These are phyloP conservation scores for Colletotrichum zoysiae DNA, from an alignment of 2,329 filamentous ascomycete species.

Conservation along the genomic window DNA sequence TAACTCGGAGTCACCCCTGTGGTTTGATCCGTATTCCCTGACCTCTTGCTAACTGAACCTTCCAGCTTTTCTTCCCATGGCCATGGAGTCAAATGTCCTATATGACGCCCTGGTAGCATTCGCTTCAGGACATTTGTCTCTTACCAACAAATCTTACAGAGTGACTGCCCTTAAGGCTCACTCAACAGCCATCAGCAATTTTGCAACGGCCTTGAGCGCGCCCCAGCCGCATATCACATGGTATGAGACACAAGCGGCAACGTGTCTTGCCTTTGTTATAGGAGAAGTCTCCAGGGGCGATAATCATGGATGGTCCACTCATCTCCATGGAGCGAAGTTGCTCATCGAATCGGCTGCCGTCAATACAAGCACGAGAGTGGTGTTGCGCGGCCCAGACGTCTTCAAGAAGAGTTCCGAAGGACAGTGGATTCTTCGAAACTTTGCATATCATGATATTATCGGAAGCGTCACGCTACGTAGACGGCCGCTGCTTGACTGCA, in stretches of 20 bases:
- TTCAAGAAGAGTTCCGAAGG: conserved; percentile 40
- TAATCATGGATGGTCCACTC: conserved; percentile 30
- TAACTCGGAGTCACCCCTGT: no score
- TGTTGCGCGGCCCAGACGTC: conserved; percentile 31
- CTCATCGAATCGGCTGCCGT: conserved; percentile 37
- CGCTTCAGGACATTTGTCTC: conserved; percentile 36
- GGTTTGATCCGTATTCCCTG: neutral
- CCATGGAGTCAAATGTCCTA: conserved; percentile 40
- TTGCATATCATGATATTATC: conserved; percentile 43
- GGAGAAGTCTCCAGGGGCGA: conserved; percentile 36
- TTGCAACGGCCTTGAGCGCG: conserved; percentile 20
- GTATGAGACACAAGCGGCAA: conserved; percentile 40
- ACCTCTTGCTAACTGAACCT: neutral
- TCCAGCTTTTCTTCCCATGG: conserved; percentile 41
- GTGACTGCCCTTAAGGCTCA: conserved; percentile 33
- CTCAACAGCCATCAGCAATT: conserved; percentile 32
- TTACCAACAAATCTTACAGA: conserved; percentile 25
- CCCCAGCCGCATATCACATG: conserved; percentile 32
- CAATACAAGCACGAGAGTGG: neutral
- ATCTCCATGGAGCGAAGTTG: conserved; percentile 38
- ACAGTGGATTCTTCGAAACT: conserved; percentile 43
- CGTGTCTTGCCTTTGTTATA: conserved; percentile 36
- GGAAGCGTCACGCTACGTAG: conserved; percentile 35
- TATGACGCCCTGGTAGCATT: conserved; percentile 40
- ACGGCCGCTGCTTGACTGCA: conserved; percentile 35